A percentile compares a stretch with the other conserved stretches of the same genome.
phyloP scores from a whole-genome alignment of 306 rosid genomes.

The Begonia fuchsioides region DNA sequence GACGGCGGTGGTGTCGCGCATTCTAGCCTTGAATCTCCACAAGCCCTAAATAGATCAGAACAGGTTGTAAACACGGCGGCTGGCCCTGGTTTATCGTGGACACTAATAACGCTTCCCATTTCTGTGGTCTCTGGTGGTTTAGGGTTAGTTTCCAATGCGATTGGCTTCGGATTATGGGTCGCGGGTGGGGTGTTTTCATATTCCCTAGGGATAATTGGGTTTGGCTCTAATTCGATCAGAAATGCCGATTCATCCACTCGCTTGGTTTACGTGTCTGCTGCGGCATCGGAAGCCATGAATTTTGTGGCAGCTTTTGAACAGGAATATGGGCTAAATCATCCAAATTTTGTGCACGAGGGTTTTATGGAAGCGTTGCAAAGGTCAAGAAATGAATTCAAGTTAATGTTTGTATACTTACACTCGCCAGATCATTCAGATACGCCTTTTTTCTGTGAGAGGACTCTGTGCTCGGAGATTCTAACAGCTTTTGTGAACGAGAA shows the following conservation, averaged over 20 bases:
- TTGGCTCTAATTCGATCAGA: constrained; percentile 21
- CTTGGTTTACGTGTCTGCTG: constrained; percentile 47
- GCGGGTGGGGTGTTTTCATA: constrained; percentile 90
- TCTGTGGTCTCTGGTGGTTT: constrained; percentile 71
- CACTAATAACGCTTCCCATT: constrained; percentile 56
- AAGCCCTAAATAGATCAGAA: constrained; percentile 10
- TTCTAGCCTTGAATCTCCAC: constrained; percentile 2
- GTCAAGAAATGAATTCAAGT: constrained; percentile 57
- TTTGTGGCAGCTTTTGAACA: constrained; percentile 62
- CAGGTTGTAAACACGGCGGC: constrained; percentile 16
- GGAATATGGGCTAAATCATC: constrained; percentile 43
- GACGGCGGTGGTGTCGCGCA: constrained; percentile 1
- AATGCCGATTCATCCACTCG: constrained; percentile 28
- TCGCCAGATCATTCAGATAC: constrained; percentile 95
- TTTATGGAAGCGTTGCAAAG: constrained; percentile 86
- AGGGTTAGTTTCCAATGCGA: constrained; percentile 69
- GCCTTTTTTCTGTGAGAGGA: constrained; percentile 66
- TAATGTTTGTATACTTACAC: constrained; percentile 77
- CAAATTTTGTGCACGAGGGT: constrained; percentile 66
- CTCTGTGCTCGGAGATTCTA: constrained; percentile 49
- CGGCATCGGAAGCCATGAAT: constrained; percentile 49
- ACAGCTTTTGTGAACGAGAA: constrained; percentile 66
- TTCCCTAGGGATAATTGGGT: constrained; percentile 65
- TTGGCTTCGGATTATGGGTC: constrained; percentile 84
- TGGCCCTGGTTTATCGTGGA: constrained; percentile 67